Conservation (phyloP, 1,139 yeast genomes). For the Scheffersomyces illinoinensis region DNA sequence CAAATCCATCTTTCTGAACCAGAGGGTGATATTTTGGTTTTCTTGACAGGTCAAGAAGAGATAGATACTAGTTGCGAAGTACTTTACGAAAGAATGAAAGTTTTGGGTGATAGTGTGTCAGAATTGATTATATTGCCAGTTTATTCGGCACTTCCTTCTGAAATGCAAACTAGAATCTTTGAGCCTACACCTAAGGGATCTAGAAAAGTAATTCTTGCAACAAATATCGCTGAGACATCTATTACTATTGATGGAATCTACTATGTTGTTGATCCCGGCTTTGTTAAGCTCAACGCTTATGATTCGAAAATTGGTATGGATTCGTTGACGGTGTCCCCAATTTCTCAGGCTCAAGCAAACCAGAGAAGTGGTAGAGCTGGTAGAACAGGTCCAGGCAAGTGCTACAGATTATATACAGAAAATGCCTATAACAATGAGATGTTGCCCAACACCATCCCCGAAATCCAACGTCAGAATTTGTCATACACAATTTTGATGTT, state of each 20-base stretch:
- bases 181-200: constrained; percentile 74
- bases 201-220: constrained; percentile 74
- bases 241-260: constrained; percentile 77
- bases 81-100: constrained; percentile 63
- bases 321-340: constrained; percentile 68
- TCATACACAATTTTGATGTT: constrained; percentile 84
- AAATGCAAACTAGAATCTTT: constrained; percentile 69
- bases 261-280: constrained; percentile 81
- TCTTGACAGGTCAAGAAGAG: constrained; percentile 89
- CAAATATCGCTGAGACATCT: constrained; percentile 68
- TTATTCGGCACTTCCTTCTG: constrained; percentile 76
- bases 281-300: constrained; percentile 74
- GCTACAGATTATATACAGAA: constrained; percentile 74
- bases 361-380: constrained; percentile 88
- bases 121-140: constrained; percentile 85
- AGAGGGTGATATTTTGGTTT: constrained; percentile 80
- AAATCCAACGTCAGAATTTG: constrained; percentile 87
- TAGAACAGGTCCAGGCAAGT: constrained; percentile 82
- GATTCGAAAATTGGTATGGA: constrained; percentile 81
- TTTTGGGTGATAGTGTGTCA: constrained; percentile 60
- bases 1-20: constrained; percentile 81
- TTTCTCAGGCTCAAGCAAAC: constrained; percentile 80
- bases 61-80: constrained; percentile 88
- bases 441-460: constrained; percentile 85
- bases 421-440: constrained; percentile 70